Evolutionary conservation across 257 asterid genomes (phyloP), one percentile per base, ranked within the genome.

Genomic region (Nicotiana tabacum): DNA sequence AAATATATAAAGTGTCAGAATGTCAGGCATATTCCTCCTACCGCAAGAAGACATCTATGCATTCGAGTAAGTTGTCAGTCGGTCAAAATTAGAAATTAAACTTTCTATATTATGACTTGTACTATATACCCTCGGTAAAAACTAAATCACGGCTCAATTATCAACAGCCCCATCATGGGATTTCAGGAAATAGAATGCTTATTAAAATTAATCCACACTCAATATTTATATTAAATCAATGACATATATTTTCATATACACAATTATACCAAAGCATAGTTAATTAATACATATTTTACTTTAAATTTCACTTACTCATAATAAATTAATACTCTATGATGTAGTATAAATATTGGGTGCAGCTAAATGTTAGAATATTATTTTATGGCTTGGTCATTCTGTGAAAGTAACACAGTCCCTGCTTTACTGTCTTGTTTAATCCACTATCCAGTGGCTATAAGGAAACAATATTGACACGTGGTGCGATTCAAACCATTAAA

Each of bases 1-100:
- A 80, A 17, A 81, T 39, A 67, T 29, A 8, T 32, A 17, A 32
- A n/a, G 9, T 66, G 66, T 82, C 80, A 82, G 84, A 2, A n/a
- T 68, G 84, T 82, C 84, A 82, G 84, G 80, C 32, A 82, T 82
- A 67, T 55, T 68, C 80, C 18, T 66, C 58, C 80, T 17, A 68
- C 69, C 80, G 62, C 69, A 56, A 32, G 39, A 33, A 68, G 66
- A 60, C 57, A 68, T 51, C 24, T 18, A 81, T 18, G 37, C 79
- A 24, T 61, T 61, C 32, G 67, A 61, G 67, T 43, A 11, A 61
- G 9, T 51, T 15, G 64, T 76, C 46, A 76, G 80, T 27, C 29
- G 15, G 80, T 48, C 39, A 51, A 76, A 48, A 51, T 27, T 76
- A 27, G 16, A 74, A 74, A 12, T 1, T 12, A 2, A 11, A 53